Conservation (phyloP, 2,329 filamentous ascomycete species). For the Colletotrichum falcatum region DNA sequence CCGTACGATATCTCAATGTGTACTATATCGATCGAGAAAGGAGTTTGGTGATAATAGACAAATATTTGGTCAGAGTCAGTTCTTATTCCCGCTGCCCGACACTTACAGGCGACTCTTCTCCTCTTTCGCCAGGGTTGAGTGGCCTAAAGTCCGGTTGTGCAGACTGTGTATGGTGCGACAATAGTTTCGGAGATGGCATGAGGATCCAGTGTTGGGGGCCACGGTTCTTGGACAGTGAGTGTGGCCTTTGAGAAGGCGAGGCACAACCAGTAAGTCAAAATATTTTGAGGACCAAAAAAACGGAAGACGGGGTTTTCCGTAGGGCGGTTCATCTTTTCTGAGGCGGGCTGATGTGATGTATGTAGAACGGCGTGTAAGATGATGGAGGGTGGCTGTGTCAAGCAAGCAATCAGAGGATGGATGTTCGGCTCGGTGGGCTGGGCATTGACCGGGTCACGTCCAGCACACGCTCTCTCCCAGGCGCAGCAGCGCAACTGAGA, state of each 20-base stretch:
- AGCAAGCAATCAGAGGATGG: conserved; percentile 6
- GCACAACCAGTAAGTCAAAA: neutral
- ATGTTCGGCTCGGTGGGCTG: conserved; percentile 20
- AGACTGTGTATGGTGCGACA: conserved; percentile 46
- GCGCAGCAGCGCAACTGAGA: conserved; percentile 34
- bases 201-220: conserved; percentile 1
- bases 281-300: neutral
- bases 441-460: conserved; percentile 35
- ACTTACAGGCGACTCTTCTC: conserved; percentile 33
- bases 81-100: conserved; percentile 2
- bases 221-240: conserved; percentile 1
- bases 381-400: conserved; percentile 30
- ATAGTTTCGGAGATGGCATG: conserved; percentile 44
- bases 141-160: conserved; percentile 48
- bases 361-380: neutral
- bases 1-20: conserved; percentile 34
- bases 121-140: conserved; percentile 46
- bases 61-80: conserved; percentile 22
- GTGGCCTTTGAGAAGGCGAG: neutral
- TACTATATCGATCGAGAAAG: conserved; percentile 39
- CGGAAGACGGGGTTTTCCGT: conserved; percentile 1
- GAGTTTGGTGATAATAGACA: conserved; percentile 37
- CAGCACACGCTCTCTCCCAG: conserved; percentile 5
- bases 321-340: neutral
- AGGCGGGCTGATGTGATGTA: neutral